These are phyloP conservation scores for Tetragonia tetragonoides DNA, from an alignment of 148 eudicot species.

Conservation along the genomic window DNA sequence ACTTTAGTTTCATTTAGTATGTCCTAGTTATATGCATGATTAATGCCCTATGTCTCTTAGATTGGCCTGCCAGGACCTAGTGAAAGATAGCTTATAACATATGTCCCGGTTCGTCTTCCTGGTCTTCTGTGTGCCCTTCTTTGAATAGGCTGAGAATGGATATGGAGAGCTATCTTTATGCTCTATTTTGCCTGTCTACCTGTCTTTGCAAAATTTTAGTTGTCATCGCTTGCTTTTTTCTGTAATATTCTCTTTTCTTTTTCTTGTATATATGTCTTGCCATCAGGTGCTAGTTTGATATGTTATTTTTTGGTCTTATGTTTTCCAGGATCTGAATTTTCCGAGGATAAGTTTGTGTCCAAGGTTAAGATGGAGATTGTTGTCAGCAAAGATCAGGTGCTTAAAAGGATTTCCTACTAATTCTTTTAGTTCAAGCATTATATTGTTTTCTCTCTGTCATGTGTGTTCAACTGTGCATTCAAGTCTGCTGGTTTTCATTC, in stretches of 20 bases:
- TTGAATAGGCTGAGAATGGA: too few species aligned
- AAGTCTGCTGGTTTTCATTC: not conserved
- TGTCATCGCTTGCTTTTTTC: too few species aligned
- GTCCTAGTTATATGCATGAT: not conserved
- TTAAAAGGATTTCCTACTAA: not conserved
- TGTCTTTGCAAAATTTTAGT: not conserved
- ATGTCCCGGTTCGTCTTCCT: not conserved
- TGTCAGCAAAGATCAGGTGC: slow-evolving; percentile 89
- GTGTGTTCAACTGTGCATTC: not conserved
- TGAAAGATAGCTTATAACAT: not conserved
- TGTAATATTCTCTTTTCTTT: not conserved
- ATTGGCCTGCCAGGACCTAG: not conserved
- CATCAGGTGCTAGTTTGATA: not conserved
- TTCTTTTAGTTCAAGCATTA: not conserved
- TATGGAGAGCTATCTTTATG: too few species aligned
- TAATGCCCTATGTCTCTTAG: not conserved
- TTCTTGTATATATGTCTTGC: not conserved
- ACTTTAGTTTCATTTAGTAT: not conserved
- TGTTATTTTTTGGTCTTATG: not conserved
- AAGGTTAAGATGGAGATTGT: slow-evolving; percentile 91
- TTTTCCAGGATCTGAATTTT: slow-evolving; percentile 77
- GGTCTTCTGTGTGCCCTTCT: not conserved
- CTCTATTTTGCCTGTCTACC: not conserved
- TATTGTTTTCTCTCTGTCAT: not conserved
- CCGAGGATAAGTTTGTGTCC: slow-evolving; percentile 73